Percentiles rank a stretch among this genome's conserved stretches.
Conservation (phyloP, 2,329 filamentous ascomycete species). For the Teratosphaeria zuluensis region DNA sequence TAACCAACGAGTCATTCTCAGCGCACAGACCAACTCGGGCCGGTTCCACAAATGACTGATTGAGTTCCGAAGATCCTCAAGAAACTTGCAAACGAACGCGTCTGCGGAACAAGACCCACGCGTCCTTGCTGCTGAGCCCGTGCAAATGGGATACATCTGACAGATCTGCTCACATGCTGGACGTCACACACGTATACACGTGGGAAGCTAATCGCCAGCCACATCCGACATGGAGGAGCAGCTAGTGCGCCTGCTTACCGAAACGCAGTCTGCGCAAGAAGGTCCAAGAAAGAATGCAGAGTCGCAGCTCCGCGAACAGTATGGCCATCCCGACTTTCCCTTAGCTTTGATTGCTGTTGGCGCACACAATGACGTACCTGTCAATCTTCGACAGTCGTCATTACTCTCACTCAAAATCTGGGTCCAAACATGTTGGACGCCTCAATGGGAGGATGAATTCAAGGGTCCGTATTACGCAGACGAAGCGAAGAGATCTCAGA, state of each 20-base stretch:
- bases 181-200: not conserved
- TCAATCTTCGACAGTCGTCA: slow-evolving; percentile 72
- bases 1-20: not conserved
- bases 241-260: slow-evolving; percentile 76
- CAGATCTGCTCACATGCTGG: not conserved
- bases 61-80: not conserved
- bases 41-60: not conserved
- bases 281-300: slow-evolving; percentile 78
- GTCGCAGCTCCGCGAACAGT: slow-evolving; percentile 64
- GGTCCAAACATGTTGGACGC: slow-evolving; percentile 75
- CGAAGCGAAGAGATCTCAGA: slow-evolving; percentile 61
- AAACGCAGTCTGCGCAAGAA: slow-evolving; percentile 71
- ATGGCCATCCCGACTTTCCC: slow-evolving; percentile 62
- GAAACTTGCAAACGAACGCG: not conserved
- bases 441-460: slow-evolving; percentile 58
- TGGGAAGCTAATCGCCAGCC: not conserved
- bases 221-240: slow-evolving; percentile 68
- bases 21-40: not conserved
- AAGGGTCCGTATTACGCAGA: slow-evolving; percentile 54
- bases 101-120: too few relatives aligned
- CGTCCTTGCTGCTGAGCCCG: not conserved
- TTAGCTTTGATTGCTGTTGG: slow-evolving; percentile 72
- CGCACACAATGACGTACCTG: slow-evolving; percentile 61
- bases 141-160: not conserved
- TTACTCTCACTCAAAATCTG: slow-evolving; percentile 72